Percentiles rank a stretch among this genome's conserved stretches.
Conservation (phyloP, 192 early-diverging fungal genomes). For the Podila minutissima region DNA sequence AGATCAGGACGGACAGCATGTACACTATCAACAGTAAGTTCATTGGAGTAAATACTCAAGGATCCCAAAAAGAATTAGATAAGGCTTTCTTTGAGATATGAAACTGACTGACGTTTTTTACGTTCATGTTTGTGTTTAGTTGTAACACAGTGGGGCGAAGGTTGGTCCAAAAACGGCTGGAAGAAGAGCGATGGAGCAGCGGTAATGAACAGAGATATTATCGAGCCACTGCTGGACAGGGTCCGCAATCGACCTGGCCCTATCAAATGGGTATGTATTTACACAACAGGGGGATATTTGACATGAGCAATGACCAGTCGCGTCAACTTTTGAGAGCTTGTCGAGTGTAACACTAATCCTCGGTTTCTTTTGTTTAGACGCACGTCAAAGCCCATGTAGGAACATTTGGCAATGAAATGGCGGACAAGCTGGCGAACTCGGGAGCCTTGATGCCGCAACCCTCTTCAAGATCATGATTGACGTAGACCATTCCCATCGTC, state of each 20-base stretch:
- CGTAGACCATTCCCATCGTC: too few species aligned
- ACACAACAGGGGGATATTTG: background rate
- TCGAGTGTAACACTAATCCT: background rate
- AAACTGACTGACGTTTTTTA: background rate
- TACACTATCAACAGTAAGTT: slow-evolving; percentile 75
- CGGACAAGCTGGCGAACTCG: slow-evolving; percentile 78
- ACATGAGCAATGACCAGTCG: too few species aligned
- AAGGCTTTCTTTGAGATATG: background rate
- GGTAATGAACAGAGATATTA: slow-evolving; percentile 86
- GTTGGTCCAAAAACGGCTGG: slow-evolving; percentile 82
- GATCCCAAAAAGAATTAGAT: too few species aligned
- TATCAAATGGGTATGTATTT: slow-evolving; percentile 54
- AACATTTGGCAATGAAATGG: slow-evolving; percentile 79
- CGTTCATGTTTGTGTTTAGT: slow-evolving; percentile 38
- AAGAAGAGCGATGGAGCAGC: slow-evolving; percentile 54
- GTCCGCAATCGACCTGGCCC: slow-evolving; percentile 53
- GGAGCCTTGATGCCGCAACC: slow-evolving; percentile 61
- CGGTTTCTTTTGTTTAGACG: slow-evolving; percentile 36
- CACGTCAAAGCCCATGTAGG: slow-evolving; percentile 82
- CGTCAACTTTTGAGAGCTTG: background rate
- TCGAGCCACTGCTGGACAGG: slow-evolving; percentile 60
- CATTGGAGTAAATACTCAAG: too few species aligned
- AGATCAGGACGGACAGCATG: slow-evolving; percentile 81
- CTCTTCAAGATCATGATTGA: too few species aligned
- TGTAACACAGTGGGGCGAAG: slow-evolving; percentile 72